These are phyloP conservation scores for Clarkia xantiana DNA, from an alignment of 345 rosid genomes.

Conservation along the genomic window DNA sequence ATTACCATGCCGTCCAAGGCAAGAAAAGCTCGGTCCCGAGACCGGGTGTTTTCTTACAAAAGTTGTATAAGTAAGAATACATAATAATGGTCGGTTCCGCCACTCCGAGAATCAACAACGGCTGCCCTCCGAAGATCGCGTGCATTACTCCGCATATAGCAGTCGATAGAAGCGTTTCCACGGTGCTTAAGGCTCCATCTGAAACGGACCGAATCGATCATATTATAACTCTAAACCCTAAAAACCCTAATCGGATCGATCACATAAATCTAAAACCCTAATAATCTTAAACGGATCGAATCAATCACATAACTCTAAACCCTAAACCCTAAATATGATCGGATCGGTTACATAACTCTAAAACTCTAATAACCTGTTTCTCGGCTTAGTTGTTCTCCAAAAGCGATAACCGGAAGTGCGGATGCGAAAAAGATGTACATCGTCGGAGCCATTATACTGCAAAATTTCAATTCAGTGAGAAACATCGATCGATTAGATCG, in stretches of 20 bases:
- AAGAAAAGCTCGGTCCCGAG: conserved; percentile 17
- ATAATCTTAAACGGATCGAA: neutral
- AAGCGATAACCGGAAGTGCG: conserved; percentile 59
- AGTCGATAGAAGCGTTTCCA: conserved; percentile 49
- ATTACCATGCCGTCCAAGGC: conserved; percentile 34
- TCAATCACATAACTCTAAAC: neutral
- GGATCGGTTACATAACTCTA: too few species aligned
- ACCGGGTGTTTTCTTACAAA: conserved; percentile 14
- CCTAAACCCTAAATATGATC: conserved; percentile 2
- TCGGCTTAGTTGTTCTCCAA: conserved; percentile 46
- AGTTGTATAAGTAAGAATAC: conserved; percentile 22
- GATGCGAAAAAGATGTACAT: conserved; percentile 54
- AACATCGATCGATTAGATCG: too few species aligned
- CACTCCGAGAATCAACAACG: conserved; percentile 25
- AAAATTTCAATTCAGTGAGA: neutral
- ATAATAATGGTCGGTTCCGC: conserved; percentile 34
- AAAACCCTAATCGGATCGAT: too few species aligned
- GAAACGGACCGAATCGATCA: neutral
- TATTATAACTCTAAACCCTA: too few species aligned
- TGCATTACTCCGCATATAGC: conserved; percentile 49
- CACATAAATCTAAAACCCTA: too few species aligned
- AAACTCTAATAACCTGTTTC: conserved; percentile 27
- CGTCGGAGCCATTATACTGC: conserved; percentile 59
- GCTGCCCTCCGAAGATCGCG: conserved; percentile 40
- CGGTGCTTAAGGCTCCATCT: conserved; percentile 51